These are phyloP conservation scores for Ophiostoma sp. DNA, from an alignment of 2,329 filamentous ascomycete genomes.

Conservation along the genomic window DNA sequence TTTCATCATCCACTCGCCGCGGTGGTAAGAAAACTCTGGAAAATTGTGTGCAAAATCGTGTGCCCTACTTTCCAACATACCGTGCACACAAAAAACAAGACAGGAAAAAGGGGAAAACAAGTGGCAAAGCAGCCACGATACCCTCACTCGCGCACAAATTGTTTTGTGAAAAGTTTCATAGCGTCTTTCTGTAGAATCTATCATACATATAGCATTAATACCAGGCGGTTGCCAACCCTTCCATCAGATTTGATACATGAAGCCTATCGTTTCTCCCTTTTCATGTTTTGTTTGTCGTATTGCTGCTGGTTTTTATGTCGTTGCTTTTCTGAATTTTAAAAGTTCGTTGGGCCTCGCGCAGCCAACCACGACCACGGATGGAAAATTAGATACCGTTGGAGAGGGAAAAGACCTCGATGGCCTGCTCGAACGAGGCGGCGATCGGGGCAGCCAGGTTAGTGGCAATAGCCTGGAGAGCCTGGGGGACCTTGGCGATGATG, in stretches of 20 bases:
- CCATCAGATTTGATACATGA: background rate
- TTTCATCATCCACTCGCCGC: constrained; percentile 62
- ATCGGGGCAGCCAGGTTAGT: constrained; percentile 42
- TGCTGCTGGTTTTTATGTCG: background rate
- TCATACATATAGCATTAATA: background rate
- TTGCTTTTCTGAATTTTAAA: background rate
- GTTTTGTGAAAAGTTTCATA: background rate
- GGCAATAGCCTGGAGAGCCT: constrained; percentile 38
- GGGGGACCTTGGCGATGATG: constrained; percentile 45
- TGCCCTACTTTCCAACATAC: background rate
- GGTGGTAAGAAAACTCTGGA: constrained; percentile 38
- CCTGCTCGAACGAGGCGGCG: constrained; percentile 41
- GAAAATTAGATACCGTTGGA: constrained; percentile 16
- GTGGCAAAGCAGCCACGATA: background rate
- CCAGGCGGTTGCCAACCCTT: background rate
- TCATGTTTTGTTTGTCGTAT: background rate
- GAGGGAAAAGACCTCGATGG: constrained; percentile 35
- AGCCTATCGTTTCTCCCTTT: background rate
- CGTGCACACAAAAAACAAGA: background rate
- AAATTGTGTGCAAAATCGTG: background rate
- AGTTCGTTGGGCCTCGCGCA: background rate
- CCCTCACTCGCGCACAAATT: background rate
- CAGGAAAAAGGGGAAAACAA: background rate
- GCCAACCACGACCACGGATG: too few species aligned
- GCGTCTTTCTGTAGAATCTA: background rate